Conservation (phyloP, 495 filamentous ascomycete genomes). For the Zalerion maritima region DNA sequence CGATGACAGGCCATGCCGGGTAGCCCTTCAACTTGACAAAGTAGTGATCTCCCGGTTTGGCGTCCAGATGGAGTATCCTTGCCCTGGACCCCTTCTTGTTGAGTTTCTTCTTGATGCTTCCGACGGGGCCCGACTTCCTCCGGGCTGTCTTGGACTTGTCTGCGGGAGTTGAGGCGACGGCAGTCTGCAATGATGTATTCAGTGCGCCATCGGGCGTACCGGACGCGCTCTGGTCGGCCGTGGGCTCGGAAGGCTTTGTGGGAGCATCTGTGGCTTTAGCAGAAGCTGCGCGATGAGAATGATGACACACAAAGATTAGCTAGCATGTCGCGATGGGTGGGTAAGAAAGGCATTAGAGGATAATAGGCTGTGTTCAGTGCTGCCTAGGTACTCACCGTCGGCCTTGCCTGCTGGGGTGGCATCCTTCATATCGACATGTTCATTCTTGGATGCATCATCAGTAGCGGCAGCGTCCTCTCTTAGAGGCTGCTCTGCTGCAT, state of each 20-base stretch:
- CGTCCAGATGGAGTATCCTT: slow-evolving; percentile 56
- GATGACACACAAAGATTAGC: no score
- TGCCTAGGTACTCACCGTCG: slow-evolving; percentile 5
- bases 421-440: no score
- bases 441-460: slow-evolving; percentile 1
- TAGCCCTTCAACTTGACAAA: slow-evolving; percentile 79
- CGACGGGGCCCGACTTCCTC: slow-evolving; percentile 56
- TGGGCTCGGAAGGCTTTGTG: slow-evolving; percentile 12
- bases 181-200: slow-evolving; percentile 12
- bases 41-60: slow-evolving; percentile 73
- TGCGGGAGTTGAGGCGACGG: slow-evolving; percentile 13
- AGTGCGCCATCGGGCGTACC: slow-evolving; percentile 6
- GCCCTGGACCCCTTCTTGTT: slow-evolving; percentile 69
- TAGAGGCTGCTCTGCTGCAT: slow-evolving; percentile 12
- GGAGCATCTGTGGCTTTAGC: slow-evolving; percentile 8
- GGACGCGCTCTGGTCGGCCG: slow-evolving; percentile 9
- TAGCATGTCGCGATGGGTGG: no score
- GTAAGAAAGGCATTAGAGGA: no score
- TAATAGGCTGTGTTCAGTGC: no score
- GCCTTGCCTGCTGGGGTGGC: background rate
- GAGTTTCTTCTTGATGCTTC: slow-evolving; percentile 63
- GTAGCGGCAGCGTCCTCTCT: slow-evolving; percentile 7
- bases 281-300: no score
- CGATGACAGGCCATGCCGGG: slow-evolving; percentile 79
- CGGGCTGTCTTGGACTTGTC: slow-evolving; percentile 35